Conservation (phyloP, 805 yeast species). For the Candida yuanshanica region DNA sequence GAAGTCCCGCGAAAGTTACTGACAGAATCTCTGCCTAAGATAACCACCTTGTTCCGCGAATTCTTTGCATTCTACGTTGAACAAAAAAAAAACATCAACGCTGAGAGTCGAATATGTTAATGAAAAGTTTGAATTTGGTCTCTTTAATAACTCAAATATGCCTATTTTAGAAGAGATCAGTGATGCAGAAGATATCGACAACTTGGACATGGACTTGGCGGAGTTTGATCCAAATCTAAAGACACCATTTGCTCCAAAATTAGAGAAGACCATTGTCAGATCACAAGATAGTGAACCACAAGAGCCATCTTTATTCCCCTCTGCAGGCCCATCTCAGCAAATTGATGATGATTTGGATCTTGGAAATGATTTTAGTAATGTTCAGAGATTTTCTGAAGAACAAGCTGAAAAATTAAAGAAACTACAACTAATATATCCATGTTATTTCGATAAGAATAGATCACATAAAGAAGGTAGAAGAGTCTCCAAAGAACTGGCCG, state of each 20-base stretch:
- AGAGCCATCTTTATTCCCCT: constrained; percentile 28
- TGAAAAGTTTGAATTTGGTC: neutral
- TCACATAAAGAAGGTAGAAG: constrained; percentile 81
- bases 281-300: constrained; percentile 46
- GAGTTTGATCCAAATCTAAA: constrained; percentile 72
- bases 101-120: too few species aligned
- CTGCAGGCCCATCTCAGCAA: constrained; percentile 9
- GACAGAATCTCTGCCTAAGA: too few species aligned
- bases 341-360: constrained; percentile 1
- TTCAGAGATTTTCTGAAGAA: constrained; percentile 37
- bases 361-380: neutral
- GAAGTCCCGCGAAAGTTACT: too few species aligned
- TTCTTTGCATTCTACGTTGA: too few species aligned
- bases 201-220: constrained; percentile 89
- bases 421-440: constrained; percentile 80
- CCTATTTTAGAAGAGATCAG: constrained; percentile 69
- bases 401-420: constrained; percentile 59
- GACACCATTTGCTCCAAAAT: constrained; percentile 69
- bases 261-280: constrained; percentile 53
- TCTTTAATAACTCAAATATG: constrained; percentile 31
- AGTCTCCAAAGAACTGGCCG: constrained; percentile 62
- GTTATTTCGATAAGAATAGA: constrained; percentile 81
- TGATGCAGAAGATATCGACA: constrained; percentile 81
- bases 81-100: too few species aligned
- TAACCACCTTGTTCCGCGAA: too few species aligned